Evolutionary conservation across 371 early-diverging fungal genomes (phyloP), one percentile per base, ranked within the genome.

Genomic region (Blakeslea trispora): DNA sequence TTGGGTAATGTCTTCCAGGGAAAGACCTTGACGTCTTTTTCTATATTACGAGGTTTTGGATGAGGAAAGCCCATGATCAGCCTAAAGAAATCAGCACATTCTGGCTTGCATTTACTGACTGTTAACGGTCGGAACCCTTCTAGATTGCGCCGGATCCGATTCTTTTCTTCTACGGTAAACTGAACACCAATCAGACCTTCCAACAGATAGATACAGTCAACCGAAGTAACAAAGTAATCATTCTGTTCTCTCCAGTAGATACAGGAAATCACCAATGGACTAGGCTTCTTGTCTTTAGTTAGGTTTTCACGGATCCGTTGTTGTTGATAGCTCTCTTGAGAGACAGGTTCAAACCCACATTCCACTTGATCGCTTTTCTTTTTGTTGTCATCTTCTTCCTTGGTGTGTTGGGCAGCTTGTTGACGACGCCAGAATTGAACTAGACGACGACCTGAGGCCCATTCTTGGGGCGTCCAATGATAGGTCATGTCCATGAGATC

Each of bases 1-100:
- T 74, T 72, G 0, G 82, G 79, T 11, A 91, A 61, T 0, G 82
- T 77, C 46, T 75, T 74, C 92, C 92, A 92, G 5, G 81, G 76
- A 70, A 90, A 92, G 0, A 90, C 91, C 64, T 91, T 91, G 68
- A 92, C 84, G 52, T 91, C 91, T 64, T 93, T 93, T 66, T 92
- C 92, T 54, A 91, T 91, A 60, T 92, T 91, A 15, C 93, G 67
- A 14, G 93, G 93, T 69, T 87, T 89, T 24, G 93, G 92, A 59
- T 85, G 81, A 0, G 87, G 84, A 60, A 89, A 92, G 5, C 84
- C 71, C 93, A 93, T 93, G 68, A 93, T 84, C 35, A 82, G 63
- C 61, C 84, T 86, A 75, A 88, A 93, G 55, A 92, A 89, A 11
- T 82, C 86, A 3, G 83, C 77, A 15, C 81, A 83, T 13, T 84